phyloP scores from a whole-genome alignment of 169 alveolate genomes.

The Eimeria tenella region DNA sequence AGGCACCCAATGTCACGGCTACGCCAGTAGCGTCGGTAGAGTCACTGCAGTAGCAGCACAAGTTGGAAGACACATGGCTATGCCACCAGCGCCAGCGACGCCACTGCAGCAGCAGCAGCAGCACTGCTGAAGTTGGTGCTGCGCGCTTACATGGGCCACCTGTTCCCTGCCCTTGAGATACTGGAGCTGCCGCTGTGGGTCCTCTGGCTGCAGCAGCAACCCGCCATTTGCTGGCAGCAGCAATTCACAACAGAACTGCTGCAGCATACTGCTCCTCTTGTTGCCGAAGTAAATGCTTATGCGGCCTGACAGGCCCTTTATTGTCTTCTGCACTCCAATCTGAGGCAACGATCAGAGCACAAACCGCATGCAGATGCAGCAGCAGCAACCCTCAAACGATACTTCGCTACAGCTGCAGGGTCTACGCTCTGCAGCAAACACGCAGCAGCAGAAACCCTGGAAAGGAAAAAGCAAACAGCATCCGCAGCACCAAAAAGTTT shows the following conservation, averaged over 20 bases:
- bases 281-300: constrained; percentile 70
- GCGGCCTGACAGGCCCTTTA: constrained; percentile 55
- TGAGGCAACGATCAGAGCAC: neutral
- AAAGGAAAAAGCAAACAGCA: neutral
- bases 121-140: neutral
- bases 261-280: constrained; percentile 77
- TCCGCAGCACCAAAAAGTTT: neutral
- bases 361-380: constrained; percentile 26
- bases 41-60: neutral
- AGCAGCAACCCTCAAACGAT: neutral
- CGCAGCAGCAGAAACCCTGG: constrained; percentile 3
- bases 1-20: neutral
- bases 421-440: neutral
- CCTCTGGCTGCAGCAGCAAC: constrained; percentile 62
- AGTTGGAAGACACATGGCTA: neutral
- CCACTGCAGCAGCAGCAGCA: constrained; percentile 26
- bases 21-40: no score
- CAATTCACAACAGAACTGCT: constrained; percentile 54
- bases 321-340: constrained; percentile 55
- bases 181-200: constrained; percentile 63
- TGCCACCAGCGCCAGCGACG: neutral
- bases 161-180: constrained; percentile 48
- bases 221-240: constrained; percentile 54
- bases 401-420: neutral
- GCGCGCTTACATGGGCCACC: constrained; percentile 25